phyloP scores from a whole-genome alignment of 352 stramenopile genomes.

The Phytophthora constricta region DNA sequence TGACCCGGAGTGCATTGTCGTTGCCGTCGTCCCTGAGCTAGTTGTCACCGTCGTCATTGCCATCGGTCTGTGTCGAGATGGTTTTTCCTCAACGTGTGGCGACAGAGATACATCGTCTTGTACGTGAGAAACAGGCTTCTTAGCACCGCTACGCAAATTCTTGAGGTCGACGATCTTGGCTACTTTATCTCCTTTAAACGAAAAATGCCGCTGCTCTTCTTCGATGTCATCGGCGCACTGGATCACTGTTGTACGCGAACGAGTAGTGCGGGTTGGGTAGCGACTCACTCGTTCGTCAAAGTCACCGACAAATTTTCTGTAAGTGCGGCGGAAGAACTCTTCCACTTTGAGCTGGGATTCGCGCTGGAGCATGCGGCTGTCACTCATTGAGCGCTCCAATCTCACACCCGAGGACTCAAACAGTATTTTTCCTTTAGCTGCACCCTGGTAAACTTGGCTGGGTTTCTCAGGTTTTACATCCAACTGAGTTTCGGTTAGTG shows the following conservation, averaged over 20 bases:
- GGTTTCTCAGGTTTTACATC: conserved; percentile 1
- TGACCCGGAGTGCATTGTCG: conserved; percentile 18
- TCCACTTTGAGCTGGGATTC: conserved; percentile 53
- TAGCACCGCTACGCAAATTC: conserved; percentile 25
- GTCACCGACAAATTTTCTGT: conserved; percentile 27
- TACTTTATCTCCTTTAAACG: conserved; percentile 12
- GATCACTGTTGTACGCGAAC: conserved; percentile 40
- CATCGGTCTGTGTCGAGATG: conserved; percentile 14
- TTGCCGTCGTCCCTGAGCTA: conserved; percentile 30
- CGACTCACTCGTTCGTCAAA: conserved; percentile 29
- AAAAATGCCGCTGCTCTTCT: conserved; percentile 16
- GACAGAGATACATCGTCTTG: conserved; percentile 4
- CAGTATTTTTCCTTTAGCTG: not conserved
- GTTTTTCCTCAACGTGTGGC: conserved; percentile 12
- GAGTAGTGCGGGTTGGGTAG: conserved; percentile 29
- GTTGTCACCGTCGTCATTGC: conserved; percentile 23
- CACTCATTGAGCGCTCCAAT: conserved; percentile 37
- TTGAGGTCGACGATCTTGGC: conserved; percentile 47
- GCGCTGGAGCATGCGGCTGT: conserved; percentile 44
- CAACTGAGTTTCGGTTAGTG: not conserved
- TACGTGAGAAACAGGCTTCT: conserved; percentile 17
- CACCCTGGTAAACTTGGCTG: not conserved
- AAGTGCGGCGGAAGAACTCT: conserved; percentile 56
- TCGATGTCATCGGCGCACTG: conserved; percentile 33
- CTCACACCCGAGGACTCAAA: conserved; percentile 16